These are phyloP conservation scores for Periglandula ipomoeae DNA, from an alignment of 2,329 filamentous ascomycete genomes.

Conservation along the genomic window DNA sequence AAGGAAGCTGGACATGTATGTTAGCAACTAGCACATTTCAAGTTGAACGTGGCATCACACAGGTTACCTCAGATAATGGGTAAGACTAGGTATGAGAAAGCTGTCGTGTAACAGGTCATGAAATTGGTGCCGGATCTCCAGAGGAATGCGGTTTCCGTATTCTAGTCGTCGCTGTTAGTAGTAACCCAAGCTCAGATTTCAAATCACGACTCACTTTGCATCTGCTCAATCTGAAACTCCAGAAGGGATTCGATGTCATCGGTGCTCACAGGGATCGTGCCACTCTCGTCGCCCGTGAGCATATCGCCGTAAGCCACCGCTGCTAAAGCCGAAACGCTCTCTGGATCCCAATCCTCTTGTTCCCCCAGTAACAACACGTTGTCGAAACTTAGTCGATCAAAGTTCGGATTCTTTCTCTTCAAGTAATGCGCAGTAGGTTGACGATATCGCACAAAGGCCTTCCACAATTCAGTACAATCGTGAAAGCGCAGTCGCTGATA, in stretches of 20 bases:
- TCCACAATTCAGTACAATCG: constrained; percentile 72
- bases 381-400: constrained; percentile 50
- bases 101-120: constrained; percentile 58
- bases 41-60: neutral
- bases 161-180: constrained; percentile 32
- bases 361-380: constrained; percentile 42
- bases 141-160: constrained; percentile 68
- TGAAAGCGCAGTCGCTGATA: constrained; percentile 74
- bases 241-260: constrained; percentile 74
- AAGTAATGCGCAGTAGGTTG: constrained; percentile 61
- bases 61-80: constrained; percentile 61
- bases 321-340: constrained; percentile 35
- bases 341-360: constrained; percentile 37
- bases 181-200: neutral
- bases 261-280: constrained; percentile 50
- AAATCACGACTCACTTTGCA: constrained; percentile 55
- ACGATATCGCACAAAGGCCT: constrained; percentile 70
- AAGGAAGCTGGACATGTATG: constrained; percentile 53
- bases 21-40: neutral
- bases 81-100: constrained; percentile 59
- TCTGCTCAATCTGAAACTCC: constrained; percentile 79
- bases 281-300: constrained; percentile 32
- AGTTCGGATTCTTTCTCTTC: constrained; percentile 51
- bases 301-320: constrained; percentile 44
- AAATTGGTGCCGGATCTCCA: constrained; percentile 63